Conservation (phyloP, 2,329 filamentous ascomycete genomes). For the Paramyrothecium sp. region DNA sequence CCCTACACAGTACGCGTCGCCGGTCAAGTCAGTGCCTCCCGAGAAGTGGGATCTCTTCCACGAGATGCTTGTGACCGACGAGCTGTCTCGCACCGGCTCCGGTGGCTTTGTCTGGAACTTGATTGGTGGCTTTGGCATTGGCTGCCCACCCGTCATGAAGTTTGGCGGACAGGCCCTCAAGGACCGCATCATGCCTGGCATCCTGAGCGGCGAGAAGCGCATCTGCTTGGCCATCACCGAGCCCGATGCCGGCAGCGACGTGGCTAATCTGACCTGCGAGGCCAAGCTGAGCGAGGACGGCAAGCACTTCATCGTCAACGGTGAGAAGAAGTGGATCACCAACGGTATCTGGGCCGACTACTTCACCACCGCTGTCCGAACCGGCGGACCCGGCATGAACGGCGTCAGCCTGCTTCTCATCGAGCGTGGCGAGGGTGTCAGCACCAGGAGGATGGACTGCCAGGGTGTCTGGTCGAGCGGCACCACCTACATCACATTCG, state of each 20-base stretch:
- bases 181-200: slow-evolving; percentile 83
- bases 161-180: slow-evolving; percentile 84
- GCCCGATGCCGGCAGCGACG: slow-evolving; percentile 90
- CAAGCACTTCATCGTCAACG: slow-evolving; percentile 99
- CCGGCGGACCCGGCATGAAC: slow-evolving; percentile 86
- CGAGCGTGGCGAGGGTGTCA: slow-evolving; percentile 85
- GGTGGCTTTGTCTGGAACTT: slow-evolving; percentile 97
- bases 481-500: slow-evolving; percentile 96
- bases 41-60: slow-evolving; percentile 99
- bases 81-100: slow-evolving; percentile 83
- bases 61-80: slow-evolving; percentile 92
- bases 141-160: slow-evolving; percentile 86
- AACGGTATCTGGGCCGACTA: slow-evolving; percentile 97
- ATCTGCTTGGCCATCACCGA: slow-evolving; percentile 98
- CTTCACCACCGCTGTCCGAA: slow-evolving; percentile 95
- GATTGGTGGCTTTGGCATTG: slow-evolving; percentile 95
- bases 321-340: slow-evolving; percentile 99
- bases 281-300: slow-evolving; percentile 93
- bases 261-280: slow-evolving; percentile 93
- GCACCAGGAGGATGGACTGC: slow-evolving; percentile 95
- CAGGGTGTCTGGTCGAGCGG: slow-evolving; percentile 95
- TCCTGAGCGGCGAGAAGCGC: slow-evolving; percentile 89
- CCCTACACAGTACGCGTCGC: slow-evolving; percentile 71
- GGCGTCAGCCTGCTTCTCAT: slow-evolving; percentile 89
- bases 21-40: slow-evolving; percentile 73